These are phyloP conservation scores for Ceratocystis cubensis DNA, from an alignment of 2,329 filamentous ascomycete genomes.

Conservation along the genomic window DNA sequence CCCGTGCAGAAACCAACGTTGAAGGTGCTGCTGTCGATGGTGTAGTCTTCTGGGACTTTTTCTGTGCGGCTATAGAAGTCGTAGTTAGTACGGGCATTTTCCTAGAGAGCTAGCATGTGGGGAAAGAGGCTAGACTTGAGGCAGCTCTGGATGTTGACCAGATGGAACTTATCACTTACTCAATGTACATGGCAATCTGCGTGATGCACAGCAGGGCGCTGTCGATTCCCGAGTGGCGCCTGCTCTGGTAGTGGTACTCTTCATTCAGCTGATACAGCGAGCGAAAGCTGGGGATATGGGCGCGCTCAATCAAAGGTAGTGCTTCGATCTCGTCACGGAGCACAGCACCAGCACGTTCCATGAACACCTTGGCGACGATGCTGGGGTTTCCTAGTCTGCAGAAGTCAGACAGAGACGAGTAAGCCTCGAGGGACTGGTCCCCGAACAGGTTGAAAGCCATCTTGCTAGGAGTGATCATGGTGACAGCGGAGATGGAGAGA, in stretches of 20 bases:
- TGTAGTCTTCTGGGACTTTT: constrained; percentile 43
- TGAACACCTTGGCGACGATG: constrained; percentile 47
- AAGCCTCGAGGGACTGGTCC: constrained; percentile 58
- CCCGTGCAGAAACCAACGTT: constrained; percentile 57
- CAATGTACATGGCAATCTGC: constrained; percentile 57
- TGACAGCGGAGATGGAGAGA: constrained; percentile 1
- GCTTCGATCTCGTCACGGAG: constrained; percentile 48
- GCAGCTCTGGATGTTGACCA: too few relatives aligned
- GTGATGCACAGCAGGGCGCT: constrained; percentile 51
- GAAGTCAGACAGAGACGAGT: constrained; percentile 47
- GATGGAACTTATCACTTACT: constrained; percentile 35
- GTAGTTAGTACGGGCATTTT: background rate
- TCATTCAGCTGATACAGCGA: constrained; percentile 53
- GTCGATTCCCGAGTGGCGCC: constrained; percentile 51
- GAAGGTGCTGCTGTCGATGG: constrained; percentile 38
- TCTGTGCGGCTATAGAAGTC: constrained; percentile 33
- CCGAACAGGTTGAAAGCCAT: constrained; percentile 52
- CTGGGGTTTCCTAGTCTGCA: constrained; percentile 35
- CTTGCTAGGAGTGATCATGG: constrained; percentile 25
- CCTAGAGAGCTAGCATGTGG: background rate
- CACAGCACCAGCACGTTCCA: constrained; percentile 45
- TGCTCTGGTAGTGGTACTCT: constrained; percentile 44
- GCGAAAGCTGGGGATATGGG: constrained; percentile 48
- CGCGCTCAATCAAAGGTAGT: constrained; percentile 44
- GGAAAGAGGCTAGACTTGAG: background rate